Percentiles rank a stretch among this genome's conserved stretches.
phyloP scores from a whole-genome alignment of 306 rosid species.

The Lagenaria siceraria region DNA sequence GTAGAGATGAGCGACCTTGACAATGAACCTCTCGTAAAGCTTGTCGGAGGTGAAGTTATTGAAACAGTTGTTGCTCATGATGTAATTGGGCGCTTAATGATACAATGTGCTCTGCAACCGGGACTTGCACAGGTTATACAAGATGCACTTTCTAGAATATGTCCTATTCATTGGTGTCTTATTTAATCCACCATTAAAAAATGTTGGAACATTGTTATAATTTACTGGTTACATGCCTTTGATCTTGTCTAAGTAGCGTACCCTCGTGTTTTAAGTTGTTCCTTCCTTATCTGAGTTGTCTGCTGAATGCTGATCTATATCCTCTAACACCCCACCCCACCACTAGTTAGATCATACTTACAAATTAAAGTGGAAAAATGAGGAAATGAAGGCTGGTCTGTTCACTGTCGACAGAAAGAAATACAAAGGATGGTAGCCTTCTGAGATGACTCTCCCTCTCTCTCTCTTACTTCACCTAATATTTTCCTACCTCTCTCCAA shows the following conservation, averaged over 20 bases:
- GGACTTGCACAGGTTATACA: constrained; percentile 91
- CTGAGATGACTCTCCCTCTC: neutral
- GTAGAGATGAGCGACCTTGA: constrained; percentile 99
- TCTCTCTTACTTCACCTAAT: neutral
- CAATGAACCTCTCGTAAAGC: constrained; percentile 93
- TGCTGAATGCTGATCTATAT: neutral
- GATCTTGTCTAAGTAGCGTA: neutral
- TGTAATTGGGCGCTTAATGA: constrained; percentile 97
- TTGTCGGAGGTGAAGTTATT: constrained; percentile 89
- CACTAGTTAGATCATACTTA: neutral
- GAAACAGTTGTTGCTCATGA: constrained; percentile 99
- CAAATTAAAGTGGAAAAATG: neutral
- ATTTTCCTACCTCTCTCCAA: neutral
- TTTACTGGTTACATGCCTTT: neutral
- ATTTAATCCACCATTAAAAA: neutral
- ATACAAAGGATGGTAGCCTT: neutral
- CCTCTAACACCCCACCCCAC: neutral
- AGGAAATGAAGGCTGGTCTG: neutral
- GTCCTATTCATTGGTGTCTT: neutral
- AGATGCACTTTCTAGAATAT: neutral
- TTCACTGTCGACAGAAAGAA: neutral
- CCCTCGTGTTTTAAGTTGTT: constrained; percentile 3
- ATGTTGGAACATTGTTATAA: neutral
- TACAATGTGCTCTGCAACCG: constrained; percentile 96
- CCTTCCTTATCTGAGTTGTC: neutral